Evolutionary conservation across 192 early-diverging fungal species (phyloP), one percentile per base, ranked within the genome.

Genomic region (Lobosporangium transversale): DNA sequence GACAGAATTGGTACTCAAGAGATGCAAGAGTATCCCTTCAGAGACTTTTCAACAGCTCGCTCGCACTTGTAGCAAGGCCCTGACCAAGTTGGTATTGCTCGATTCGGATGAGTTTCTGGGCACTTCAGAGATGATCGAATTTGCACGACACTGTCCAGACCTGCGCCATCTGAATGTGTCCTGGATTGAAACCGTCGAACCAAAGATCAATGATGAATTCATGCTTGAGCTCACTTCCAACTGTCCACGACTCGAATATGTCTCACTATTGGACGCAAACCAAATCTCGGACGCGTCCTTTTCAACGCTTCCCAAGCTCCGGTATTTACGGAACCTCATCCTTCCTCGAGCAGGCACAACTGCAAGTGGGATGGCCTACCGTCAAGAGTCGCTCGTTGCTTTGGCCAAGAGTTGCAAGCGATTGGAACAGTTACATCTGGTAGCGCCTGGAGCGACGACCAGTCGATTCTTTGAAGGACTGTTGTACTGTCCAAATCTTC

Each of bases 261-360:
- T 76, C 47, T 76, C 73, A 1, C 53, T 76, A 1, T 35, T 76
- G 59, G 73, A 76, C 15, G 73, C 73, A 26, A 67, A 67, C 37
- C 58, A 62, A 64, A 76, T 76, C 21, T 76, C 73, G 40, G 73
- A 76, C 32, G 45, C 62, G 10, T 76, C 73, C 23, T 76, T 76
- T 59, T 65, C 66, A 18, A 76, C 73, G 0, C 57, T 76, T 30
- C 29, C 73, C 53, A 67, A 62, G 30, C 48, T 76, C 7, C 64
- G 64, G 30, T 76, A 76, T 42, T 58, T 76, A 36, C 58, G 73
- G 52, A 76, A 76, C 53, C 56, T 76, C 8, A 76, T 76, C 50
- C 20, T 76, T 12, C 73, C 64, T 44, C 56, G 63, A 12, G 71
- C 71, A 35, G 71, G 71, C 6, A 61, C 71, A 9, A 43, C 63